Conservation (phyloP, 176 grass and related monocot genomes). For the Metroxylon sagu region DNA sequence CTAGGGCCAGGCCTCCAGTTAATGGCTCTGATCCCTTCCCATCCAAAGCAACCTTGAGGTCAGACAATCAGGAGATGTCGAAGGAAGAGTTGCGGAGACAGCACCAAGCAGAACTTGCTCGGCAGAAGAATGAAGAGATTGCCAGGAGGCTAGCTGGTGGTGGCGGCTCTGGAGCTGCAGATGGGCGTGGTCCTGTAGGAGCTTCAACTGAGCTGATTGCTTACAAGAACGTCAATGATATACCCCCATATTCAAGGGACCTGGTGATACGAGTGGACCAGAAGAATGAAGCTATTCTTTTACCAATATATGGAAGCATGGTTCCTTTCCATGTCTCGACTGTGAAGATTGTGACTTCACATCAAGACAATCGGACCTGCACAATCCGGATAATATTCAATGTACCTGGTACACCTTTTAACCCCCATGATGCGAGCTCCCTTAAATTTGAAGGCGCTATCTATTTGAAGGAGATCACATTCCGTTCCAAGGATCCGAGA, state of each 20-base stretch:
- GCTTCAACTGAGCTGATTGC: constrained; percentile 63
- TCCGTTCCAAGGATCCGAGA: constrained; percentile 61
- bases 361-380: constrained; percentile 65
- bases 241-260: constrained; percentile 51
- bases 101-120: constrained; percentile 81
- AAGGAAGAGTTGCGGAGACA: constrained; percentile 81
- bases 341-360: constrained; percentile 65
- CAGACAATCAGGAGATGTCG: constrained; percentile 72
- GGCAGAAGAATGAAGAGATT: constrained; percentile 80
- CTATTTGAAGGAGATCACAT: constrained; percentile 78
- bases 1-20: constrained; percentile 5
- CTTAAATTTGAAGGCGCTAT: constrained; percentile 61
- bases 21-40: constrained; percentile 17
- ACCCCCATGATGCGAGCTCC: constrained; percentile 44
- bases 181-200: constrained; percentile 36
- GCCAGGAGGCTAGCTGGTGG: constrained; percentile 56
- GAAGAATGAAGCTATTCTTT: constrained; percentile 77
- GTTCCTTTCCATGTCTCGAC: constrained; percentile 91
- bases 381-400: constrained; percentile 75
- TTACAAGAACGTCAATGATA: constrained; percentile 70
- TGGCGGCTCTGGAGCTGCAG: constrained; percentile 45
- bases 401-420: constrained; percentile 79
- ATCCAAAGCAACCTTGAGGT: constrained; percentile 57
- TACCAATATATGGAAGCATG: constrained; percentile 81
- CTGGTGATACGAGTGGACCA: constrained; percentile 75